Evolutionary conservation across 1,284 basidiomycete genomes (phyloP).

Genomic region (Cryptococcus maquisensis): DNA sequence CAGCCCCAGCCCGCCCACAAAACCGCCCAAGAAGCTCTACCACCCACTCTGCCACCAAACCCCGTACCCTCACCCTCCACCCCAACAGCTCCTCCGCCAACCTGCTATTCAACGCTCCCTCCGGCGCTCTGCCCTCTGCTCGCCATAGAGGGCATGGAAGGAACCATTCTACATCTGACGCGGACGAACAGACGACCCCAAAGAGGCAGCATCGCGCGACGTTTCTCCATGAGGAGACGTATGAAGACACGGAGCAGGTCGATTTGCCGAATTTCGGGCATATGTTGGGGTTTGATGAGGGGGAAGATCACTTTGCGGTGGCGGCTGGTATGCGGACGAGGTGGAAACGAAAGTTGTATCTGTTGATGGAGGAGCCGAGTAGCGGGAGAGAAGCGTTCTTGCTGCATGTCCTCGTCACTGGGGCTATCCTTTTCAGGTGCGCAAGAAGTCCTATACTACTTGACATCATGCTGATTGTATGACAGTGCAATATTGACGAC

Average conservation of each 20-base stretch:
- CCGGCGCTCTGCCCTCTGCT: conserved; percentile 3
- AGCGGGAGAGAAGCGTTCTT: conserved; percentile 46
- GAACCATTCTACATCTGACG: conserved; percentile 4
- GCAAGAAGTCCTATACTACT: conserved; percentile 9
- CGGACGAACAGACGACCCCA: conserved; percentile 1
- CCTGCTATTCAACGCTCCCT: conserved; percentile 31
- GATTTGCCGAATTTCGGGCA: conserved; percentile 46
- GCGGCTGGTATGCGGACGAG: conserved; percentile 37
- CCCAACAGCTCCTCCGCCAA: conserved; percentile 24
- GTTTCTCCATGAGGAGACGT: conserved; percentile 19
- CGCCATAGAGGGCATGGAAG: conserved; percentile 3
- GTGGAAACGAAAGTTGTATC: conserved; percentile 47
- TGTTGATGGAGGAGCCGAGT: conserved; percentile 48
- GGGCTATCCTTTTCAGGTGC: conserved; percentile 47
- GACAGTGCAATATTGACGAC: conserved; percentile 73
- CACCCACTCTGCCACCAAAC: neutral
- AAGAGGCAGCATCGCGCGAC: conserved; percentile 9
- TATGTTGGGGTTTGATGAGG: conserved; percentile 43
- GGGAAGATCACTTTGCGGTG: conserved; percentile 46
- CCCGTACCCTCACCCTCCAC: conserved; percentile 33
- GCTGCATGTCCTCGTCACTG: conserved; percentile 45
- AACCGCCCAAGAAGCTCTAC: too few relatives aligned
- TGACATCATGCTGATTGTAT: conserved; percentile 26
- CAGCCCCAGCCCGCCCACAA: too few relatives aligned
- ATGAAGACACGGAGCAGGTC: conserved; percentile 33